Evolutionary conservation across 1,139 yeast genomes (phyloP).

Genomic region (Taphrina sp.): DNA sequence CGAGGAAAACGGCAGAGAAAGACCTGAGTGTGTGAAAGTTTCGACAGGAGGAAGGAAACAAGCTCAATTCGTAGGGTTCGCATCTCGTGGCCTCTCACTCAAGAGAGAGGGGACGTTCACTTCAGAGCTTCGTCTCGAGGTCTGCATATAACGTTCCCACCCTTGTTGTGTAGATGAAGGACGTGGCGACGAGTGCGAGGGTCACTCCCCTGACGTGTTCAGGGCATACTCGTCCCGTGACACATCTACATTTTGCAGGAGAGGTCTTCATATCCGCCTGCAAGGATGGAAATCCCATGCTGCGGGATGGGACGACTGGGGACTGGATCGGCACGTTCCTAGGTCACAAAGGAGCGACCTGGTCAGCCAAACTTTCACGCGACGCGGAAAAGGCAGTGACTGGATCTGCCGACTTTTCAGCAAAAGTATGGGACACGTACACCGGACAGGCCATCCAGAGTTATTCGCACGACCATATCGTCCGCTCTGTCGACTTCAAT

Average conservation of each 20-base stretch:
- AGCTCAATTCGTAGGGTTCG: too few species aligned
- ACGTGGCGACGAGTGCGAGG: constrained; percentile 18
- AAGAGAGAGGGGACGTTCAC: too few species aligned
- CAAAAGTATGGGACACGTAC: constrained; percentile 44
- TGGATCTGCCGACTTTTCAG: constrained; percentile 47
- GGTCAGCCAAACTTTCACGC: constrained; percentile 44
- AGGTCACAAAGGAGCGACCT: constrained; percentile 47
- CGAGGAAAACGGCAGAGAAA: too few species aligned
- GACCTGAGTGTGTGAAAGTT: too few species aligned
- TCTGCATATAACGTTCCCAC: too few species aligned
- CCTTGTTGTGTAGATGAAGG: too few species aligned
- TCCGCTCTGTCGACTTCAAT: constrained; percentile 41
- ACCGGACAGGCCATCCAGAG: constrained; percentile 41
- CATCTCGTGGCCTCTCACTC: too few species aligned
- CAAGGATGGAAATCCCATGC: constrained; percentile 48
- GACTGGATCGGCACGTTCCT: constrained; percentile 48
- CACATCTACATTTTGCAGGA: constrained; percentile 44
- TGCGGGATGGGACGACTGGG: constrained; percentile 46
- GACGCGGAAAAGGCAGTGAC: constrained; percentile 43
- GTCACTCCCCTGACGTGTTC: constrained; percentile 40
- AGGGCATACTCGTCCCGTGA: constrained; percentile 48
- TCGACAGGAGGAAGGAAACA: too few species aligned
- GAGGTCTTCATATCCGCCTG: constrained; percentile 44
- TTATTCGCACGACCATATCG: constrained; percentile 44
- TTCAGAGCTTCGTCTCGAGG: too few species aligned